Conservation (phyloP, 169 alveolate species). For the Plasmodium vivax region DNA sequence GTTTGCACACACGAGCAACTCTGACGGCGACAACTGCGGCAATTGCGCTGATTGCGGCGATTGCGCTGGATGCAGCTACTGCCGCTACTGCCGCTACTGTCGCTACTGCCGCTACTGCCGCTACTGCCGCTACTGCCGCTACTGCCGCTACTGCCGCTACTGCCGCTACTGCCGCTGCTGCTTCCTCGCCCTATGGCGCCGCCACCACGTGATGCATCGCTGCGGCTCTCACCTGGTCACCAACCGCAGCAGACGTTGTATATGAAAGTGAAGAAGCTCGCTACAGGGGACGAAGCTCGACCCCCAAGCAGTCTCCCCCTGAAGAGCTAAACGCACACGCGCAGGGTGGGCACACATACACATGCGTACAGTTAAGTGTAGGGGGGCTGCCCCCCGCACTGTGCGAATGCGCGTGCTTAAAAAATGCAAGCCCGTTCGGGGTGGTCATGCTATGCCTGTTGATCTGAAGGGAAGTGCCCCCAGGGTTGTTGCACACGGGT, state of each 20-base stretch:
- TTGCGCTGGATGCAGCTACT: no score
- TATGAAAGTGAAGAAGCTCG: background rate
- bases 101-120: background rate
- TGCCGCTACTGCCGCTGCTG: background rate
- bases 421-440: background rate
- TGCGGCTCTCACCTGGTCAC: background rate
- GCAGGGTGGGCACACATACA: background rate
- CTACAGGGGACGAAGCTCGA: background rate
- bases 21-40: background rate
- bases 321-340: background rate
- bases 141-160: background rate
- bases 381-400: background rate
- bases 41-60: no score
- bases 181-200: background rate
- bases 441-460: background rate
- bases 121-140: background rate
- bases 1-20: background rate
- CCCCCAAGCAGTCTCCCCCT: background rate
- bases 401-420: background rate
- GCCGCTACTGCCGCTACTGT: no score
- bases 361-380: background rate
- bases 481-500: background rate
- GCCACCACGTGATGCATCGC: background rate
- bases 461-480: background rate
- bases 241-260: background rate